Evolutionary conservation across 2,329 filamentous ascomycete genomes (phyloP).

Genomic region (Fonsecaea pugnacius): DNA sequence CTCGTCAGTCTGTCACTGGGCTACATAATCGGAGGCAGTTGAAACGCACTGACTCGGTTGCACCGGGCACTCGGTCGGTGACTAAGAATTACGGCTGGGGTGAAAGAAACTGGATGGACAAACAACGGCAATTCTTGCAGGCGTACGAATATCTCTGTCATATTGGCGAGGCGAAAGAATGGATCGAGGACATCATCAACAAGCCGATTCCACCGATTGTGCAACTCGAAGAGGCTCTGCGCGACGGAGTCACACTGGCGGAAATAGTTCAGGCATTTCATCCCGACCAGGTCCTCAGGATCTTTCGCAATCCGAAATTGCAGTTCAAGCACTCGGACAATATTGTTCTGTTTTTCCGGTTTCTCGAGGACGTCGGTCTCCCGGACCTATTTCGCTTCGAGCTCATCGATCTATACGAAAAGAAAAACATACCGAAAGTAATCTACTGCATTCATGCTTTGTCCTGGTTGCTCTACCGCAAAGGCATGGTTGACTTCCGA

Average conservation of each 20-base stretch:
- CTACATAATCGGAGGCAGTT: conserved; percentile 81
- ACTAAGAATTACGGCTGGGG: conserved; percentile 70
- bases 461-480: conserved; percentile 94
- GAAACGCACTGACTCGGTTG: conserved; percentile 67
- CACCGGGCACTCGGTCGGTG: conserved; percentile 54
- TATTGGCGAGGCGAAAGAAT: conserved; percentile 98
- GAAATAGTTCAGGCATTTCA: conserved; percentile 91
- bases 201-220: conserved; percentile 88
- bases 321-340: conserved; percentile 98
- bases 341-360: conserved; percentile 93
- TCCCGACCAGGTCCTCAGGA: conserved; percentile 73
- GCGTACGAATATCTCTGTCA: conserved; percentile 99
- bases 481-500: conserved; percentile 91
- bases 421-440: conserved; percentile 99
- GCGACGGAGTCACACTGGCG: conserved; percentile 91
- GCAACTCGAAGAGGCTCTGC: conserved; percentile 86
- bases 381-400: conserved; percentile 97
- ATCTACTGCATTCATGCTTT: conserved; percentile 98
- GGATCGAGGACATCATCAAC: conserved; percentile 92
- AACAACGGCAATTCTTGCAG: conserved; percentile 92
- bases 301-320: conserved; percentile 82
- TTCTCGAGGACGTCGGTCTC: conserved; percentile 85
- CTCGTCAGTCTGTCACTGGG: conserved; percentile 84
- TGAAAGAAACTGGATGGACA: conserved; percentile 96
- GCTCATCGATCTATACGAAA: conserved; percentile 96